Evolutionary conservation across 75 land plant genomes (phyloP), one percentile per base, ranked within the genome.

Genomic region (Gnetum montanum): DNA sequence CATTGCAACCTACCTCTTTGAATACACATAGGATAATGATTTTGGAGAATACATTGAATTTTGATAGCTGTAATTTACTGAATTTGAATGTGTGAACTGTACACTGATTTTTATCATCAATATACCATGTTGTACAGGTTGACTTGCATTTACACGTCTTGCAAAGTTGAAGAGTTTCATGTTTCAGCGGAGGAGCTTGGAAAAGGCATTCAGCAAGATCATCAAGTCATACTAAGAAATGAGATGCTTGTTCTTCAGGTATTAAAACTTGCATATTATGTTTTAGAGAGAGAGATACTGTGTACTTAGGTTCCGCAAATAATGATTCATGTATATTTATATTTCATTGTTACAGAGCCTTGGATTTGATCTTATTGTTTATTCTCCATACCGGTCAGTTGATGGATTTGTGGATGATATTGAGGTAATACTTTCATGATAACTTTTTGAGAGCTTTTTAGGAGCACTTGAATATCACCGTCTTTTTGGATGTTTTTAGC

Each of bases 151-250:
- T 93, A 93, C 72, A 79, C 85, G 38, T 86, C 98, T 43, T 93
- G 98, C 65, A 93, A 93, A 66, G 82, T 89, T 43, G 96, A 93
- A 61, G 98, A 93, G 69, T 88, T 84, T 60, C 96, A 93, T 66
- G 96, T 93, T 7, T 88, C 98, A 52, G 96, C 96, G 3, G 96
- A 93, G 73, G 98, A 93, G 66, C 79, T 93, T 60, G 98, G 98
- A 30, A 93, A 89, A 75, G 98, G 98, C 31, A 93, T 89, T 66
- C 79, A 86, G 52, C 98, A 93, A 70, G 98, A 93, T 70, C 98
- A 86, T 40, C 87, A 85, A 60, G 65, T 83, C 59, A 86, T 93
- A 60, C 76, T 93, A 41, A 79, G 85, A 62, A 82, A 93, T 63
- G 98, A 93, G 59, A 78, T 93, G 77, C 53, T 76, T 50, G 85